phyloP scores from a whole-genome alignment of 306 rosid species.

The Potentilla sterilis region DNA sequence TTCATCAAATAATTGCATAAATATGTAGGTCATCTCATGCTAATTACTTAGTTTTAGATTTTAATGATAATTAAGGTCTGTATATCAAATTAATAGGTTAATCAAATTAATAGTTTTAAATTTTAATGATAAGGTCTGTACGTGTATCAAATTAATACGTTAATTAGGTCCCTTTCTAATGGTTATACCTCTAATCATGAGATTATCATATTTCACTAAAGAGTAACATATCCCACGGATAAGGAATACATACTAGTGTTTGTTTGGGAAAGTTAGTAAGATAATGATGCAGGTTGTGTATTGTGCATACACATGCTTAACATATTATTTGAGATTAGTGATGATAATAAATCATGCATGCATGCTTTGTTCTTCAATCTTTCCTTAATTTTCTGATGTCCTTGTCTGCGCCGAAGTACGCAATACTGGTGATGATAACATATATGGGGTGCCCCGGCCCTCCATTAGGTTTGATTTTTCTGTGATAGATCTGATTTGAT shows the following conservation, averaged over 20 bases:
- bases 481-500: background rate
- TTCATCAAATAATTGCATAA: no score
- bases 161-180: background rate
- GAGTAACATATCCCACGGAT: background rate
- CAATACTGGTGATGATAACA: background rate
- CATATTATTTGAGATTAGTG: no score
- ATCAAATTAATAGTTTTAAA: no score
- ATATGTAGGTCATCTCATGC: no score
- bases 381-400: background rate
- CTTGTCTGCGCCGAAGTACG: background rate
- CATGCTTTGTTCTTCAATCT: background rate
- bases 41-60: no score
- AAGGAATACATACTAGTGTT: background rate
- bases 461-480: background rate
- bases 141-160: no score
- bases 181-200: background rate
- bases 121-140: no score
- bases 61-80: no score
- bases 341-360: background rate
- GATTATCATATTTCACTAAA: background rate
- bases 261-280: background rate
- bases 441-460: constrained; percentile 2
- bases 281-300: background rate
- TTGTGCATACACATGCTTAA: no score
- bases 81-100: no score